Percentiles rank a stretch among this genome's conserved stretches.
phyloP scores from a whole-genome alignment of 2,329 filamentous ascomycete genomes.

The Fusarium sp. region DNA sequence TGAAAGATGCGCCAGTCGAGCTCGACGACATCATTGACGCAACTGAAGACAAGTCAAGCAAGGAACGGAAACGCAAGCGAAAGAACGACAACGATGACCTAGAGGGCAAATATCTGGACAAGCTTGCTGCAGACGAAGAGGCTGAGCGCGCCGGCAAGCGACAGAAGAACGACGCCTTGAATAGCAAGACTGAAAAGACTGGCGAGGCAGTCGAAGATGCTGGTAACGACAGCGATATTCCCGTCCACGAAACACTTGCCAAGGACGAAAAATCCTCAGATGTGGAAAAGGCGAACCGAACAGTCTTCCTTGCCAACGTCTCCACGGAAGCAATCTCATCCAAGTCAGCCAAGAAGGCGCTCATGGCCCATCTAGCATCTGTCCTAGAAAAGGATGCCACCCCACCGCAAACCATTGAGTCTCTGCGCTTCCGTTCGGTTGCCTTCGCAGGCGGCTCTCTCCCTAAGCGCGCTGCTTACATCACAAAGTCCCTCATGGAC shows the following conservation, averaged over 20 bases:
- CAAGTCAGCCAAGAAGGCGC: slow-evolving; percentile 79
- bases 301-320: slow-evolving; percentile 93
- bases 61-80: slow-evolving; percentile 71
- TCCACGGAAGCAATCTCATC: slow-evolving; percentile 83
- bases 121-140: slow-evolving; percentile 68
- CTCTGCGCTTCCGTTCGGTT: slow-evolving; percentile 91
- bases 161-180: slow-evolving; percentile 53
- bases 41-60: slow-evolving; percentile 49
- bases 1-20: slow-evolving; percentile 48
- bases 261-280: slow-evolving; percentile 66
- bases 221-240: slow-evolving; percentile 54
- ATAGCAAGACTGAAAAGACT: slow-evolving; percentile 43
- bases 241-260: slow-evolving; percentile 66
- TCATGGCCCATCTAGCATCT: slow-evolving; percentile 80
- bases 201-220: slow-evolving; percentile 58
- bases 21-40: slow-evolving; percentile 51
- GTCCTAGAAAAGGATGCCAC: slow-evolving; percentile 66
- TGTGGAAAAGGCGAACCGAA: slow-evolving; percentile 85
- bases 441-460: slow-evolving; percentile 80
- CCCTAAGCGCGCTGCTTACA: slow-evolving; percentile 94
- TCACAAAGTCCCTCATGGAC: slow-evolving; percentile 88
- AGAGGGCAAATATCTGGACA: slow-evolving; percentile 74
- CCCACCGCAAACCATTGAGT: slow-evolving; percentile 79
- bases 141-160: slow-evolving; percentile 65
- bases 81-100: slow-evolving; percentile 74